A percentile compares a stretch with the other conserved stretches of the same genome.
These are phyloP conservation scores for Lupinus albus DNA, from an alignment of 306 rosid species.

Conservation along the genomic window DNA sequence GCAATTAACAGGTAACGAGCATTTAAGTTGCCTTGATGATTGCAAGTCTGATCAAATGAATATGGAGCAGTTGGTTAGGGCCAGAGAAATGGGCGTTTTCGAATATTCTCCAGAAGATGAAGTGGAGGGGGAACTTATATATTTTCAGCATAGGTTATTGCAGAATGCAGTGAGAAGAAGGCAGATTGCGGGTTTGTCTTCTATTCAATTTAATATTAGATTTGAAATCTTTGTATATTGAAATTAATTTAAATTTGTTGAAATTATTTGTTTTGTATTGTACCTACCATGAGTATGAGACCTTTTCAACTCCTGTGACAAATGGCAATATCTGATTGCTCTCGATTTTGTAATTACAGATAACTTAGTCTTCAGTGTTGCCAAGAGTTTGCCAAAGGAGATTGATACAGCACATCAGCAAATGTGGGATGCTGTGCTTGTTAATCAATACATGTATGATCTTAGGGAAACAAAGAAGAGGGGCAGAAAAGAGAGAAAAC, in stretches of 20 bases:
- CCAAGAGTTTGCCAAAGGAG: conserved; percentile 78
- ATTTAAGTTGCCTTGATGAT: conserved; percentile 44
- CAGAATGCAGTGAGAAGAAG: conserved; percentile 61
- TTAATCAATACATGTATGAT: conserved; percentile 71
- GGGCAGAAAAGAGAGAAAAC: conserved; percentile 92
- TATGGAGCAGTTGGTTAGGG: conserved; percentile 53
- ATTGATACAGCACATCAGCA: conserved; percentile 61
- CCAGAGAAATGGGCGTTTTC: conserved; percentile 48
- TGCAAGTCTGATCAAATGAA: conserved; percentile 49
- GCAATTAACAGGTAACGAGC: too few relatives aligned
- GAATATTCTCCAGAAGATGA: conserved; percentile 77
- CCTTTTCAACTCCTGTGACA: not conserved
- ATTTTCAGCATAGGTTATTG: conserved; percentile 74
- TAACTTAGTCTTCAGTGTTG: conserved; percentile 59
- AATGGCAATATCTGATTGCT: conserved; percentile 21
- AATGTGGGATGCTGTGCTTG: conserved; percentile 88
- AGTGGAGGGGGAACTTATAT: conserved; percentile 83
- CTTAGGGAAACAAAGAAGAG: conserved; percentile 94
- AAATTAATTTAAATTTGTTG: conserved; percentile 5
- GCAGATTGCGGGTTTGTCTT: conserved; percentile 56
- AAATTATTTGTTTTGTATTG: not conserved
- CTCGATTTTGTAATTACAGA: conserved; percentile 59
- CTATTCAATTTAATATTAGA: conserved; percentile 28
- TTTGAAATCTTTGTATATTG: not conserved
- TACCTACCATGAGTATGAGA: not conserved